Evolutionary conservation across 441 rosid species (phyloP).

Genomic region (Arabidopsis hybrid): DNA sequence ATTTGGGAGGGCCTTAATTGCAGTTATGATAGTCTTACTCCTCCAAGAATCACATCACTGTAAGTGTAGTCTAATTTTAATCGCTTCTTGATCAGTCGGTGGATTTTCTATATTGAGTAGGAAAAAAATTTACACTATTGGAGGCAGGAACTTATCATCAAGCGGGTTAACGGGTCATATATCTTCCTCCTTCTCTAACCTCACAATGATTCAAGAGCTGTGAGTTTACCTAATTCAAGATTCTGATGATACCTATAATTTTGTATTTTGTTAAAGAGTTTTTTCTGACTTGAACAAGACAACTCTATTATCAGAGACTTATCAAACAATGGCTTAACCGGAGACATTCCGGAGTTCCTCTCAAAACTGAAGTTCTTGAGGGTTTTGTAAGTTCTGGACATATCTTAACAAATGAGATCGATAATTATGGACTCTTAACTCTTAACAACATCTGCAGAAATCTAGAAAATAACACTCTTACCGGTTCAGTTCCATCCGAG

Average conservation of each 20-base stretch:
- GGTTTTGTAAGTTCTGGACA: conserved; percentile 47
- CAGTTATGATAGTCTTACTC: conserved; percentile 34
- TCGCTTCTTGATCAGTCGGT: background rate
- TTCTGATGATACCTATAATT: background rate
- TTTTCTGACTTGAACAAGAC: conserved; percentile 7
- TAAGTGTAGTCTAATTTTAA: conserved; percentile 19
- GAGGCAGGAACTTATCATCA: conserved; percentile 43
- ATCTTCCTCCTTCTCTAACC: conserved; percentile 47
- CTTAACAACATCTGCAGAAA: conserved; percentile 40
- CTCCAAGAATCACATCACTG: conserved; percentile 50
- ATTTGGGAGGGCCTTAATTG: conserved; percentile 53
- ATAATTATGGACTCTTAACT: background rate
- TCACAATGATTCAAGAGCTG: conserved; percentile 47
- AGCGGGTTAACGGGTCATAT: conserved; percentile 49
- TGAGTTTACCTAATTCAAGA: conserved; percentile 33
- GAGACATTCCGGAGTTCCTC: conserved; percentile 51
- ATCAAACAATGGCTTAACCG: conserved; percentile 53
- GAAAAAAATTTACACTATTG: background rate
- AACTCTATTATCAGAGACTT: conserved; percentile 43
- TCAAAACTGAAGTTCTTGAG: conserved; percentile 45
- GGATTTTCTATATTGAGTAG: background rate
- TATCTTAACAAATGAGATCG: background rate
- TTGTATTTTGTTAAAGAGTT: background rate
- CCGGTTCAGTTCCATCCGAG: conserved; percentile 49
- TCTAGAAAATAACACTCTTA: conserved; percentile 50